Conservation (phyloP, 2,329 filamentous ascomycete species). For the Mycocentrospora acerina region DNA sequence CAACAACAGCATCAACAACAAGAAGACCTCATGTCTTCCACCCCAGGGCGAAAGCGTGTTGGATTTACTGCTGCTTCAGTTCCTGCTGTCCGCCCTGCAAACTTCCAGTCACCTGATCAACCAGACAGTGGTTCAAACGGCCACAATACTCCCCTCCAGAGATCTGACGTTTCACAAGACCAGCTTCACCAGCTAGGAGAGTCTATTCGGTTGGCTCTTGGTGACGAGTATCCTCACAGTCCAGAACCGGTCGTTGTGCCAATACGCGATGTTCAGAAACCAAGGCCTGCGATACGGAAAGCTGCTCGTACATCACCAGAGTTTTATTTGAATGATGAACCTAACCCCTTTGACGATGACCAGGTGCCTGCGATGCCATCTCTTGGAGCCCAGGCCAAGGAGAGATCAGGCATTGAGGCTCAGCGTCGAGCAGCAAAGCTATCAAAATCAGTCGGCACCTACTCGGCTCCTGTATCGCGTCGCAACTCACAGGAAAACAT, state of each 20-base stretch:
- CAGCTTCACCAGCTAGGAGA: slow-evolving; percentile 35
- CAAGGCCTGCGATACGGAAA: slow-evolving; percentile 42
- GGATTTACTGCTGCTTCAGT: slow-evolving; percentile 32
- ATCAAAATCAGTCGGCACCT: slow-evolving; percentile 39
- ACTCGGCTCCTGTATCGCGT: slow-evolving; percentile 39
- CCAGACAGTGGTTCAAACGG: slow-evolving; percentile 27
- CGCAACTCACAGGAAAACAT: slow-evolving; percentile 37
- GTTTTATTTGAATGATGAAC: slow-evolving; percentile 35
- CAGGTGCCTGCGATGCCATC: slow-evolving; percentile 9
- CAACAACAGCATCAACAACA: too few species aligned
- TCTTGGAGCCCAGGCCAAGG: slow-evolving; percentile 23
- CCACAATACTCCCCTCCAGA: slow-evolving; percentile 30
- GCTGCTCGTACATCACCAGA: slow-evolving; percentile 33
- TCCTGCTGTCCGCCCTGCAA: slow-evolving; percentile 12
- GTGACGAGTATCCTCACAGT: slow-evolving; percentile 27
- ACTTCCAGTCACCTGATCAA: slow-evolving; percentile 23
- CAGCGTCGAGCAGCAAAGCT: slow-evolving; percentile 38
- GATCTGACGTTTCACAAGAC: slow-evolving; percentile 38
- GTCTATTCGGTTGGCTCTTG: slow-evolving; percentile 38
- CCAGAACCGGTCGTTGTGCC: slow-evolving; percentile 12
- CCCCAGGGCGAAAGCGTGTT: slow-evolving; percentile 36
- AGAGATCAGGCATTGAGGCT: slow-evolving; percentile 37
- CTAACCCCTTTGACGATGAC: slow-evolving; percentile 36
- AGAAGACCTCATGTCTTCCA: slow-evolving; percentile 31
- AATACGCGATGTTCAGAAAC: slow-evolving; percentile 32